phyloP scores from a whole-genome alignment of 140 eudicot genomes.

The Senecio squalidus region DNA sequence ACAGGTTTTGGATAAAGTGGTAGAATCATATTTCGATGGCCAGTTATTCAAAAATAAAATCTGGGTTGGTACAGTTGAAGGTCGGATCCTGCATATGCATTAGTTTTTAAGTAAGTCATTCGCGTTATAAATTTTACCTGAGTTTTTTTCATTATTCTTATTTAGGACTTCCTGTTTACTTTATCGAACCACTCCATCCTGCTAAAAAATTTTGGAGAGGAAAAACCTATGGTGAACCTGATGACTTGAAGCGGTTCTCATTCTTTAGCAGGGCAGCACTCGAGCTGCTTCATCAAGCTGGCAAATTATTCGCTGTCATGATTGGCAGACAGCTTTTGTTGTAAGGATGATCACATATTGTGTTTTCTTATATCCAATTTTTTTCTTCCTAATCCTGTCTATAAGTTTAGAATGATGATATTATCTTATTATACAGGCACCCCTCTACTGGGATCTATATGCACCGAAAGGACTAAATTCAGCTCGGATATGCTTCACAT shows the following conservation, averaged over 20 bases:
- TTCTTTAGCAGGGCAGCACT: conserved; percentile 98
- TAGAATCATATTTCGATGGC: conserved; percentile 94
- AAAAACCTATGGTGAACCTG: conserved; percentile 81
- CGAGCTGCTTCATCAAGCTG: conserved; percentile 84
- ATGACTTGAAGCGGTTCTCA: conserved; percentile 90
- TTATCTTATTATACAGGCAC: conserved; percentile 49
- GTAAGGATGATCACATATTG: conserved; percentile 32
- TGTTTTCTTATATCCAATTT: not conserved
- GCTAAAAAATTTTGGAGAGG: conserved; percentile 90
- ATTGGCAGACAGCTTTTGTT: conserved; percentile 98
- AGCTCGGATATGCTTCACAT: conserved; percentile 90
- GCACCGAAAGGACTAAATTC: conserved; percentile 91
- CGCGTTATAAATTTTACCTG: not conserved
- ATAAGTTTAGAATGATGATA: not conserved
- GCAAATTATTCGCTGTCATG: conserved; percentile 96
- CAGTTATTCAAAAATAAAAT: conserved; percentile 65
- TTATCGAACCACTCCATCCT: conserved; percentile 95
- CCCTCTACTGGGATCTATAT: conserved; percentile 91
- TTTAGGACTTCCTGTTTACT: conserved; percentile 95
- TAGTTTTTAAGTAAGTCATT: not conserved
- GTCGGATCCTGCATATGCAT: conserved; percentile 28
- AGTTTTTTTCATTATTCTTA: not conserved
- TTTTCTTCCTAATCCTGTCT: not conserved
- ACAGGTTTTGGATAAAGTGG: conserved; percentile 67
- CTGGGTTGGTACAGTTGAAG: conserved; percentile 98